A percentile compares a stretch with the other conserved stretches of the same genome.
Conservation (phyloP, 164 flowering plant species). For the Magnolia officinalis region DNA sequence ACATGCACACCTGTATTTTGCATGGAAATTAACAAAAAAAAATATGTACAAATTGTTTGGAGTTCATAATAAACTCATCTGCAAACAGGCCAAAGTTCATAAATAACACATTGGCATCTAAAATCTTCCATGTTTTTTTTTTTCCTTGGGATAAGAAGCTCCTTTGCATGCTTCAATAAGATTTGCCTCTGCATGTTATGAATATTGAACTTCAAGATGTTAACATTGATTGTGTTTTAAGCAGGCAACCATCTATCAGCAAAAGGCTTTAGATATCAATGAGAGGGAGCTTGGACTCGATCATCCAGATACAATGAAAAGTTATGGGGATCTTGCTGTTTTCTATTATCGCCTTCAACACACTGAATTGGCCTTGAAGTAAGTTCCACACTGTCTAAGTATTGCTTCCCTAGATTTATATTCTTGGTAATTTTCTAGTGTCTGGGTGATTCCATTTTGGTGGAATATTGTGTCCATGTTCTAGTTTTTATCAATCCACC, state of each 20-base stretch:
- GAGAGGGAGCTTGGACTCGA: conserved; percentile 98
- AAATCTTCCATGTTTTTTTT: neutral
- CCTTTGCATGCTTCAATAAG: neutral
- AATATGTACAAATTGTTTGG: too few relatives aligned
- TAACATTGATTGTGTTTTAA: neutral
- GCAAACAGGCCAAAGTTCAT: too few relatives aligned
- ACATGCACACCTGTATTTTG: too few relatives aligned
- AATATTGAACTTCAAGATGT: neutral
- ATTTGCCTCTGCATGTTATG: neutral
- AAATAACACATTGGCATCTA: too few relatives aligned
- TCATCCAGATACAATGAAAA: conserved; percentile 98
- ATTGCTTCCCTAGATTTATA: neutral
- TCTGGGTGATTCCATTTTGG: neutral
- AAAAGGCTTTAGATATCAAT: conserved; percentile 91
- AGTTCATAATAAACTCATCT: too few relatives aligned
- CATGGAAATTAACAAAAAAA: too few relatives aligned
- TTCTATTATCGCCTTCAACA: conserved; percentile 95
- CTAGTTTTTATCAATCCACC: neutral
- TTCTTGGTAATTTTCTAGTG: neutral
- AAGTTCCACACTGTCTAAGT: conserved; percentile 21
- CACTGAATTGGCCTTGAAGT: conserved; percentile 92
- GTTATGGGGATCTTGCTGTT: conserved; percentile 95
- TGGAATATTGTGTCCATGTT: neutral
- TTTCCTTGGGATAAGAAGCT: neutral
- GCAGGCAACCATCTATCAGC: conserved; percentile 93